phyloP scores from a whole-genome alignment of 2,329 filamentous ascomycete species.

The Fusarium luffae region DNA sequence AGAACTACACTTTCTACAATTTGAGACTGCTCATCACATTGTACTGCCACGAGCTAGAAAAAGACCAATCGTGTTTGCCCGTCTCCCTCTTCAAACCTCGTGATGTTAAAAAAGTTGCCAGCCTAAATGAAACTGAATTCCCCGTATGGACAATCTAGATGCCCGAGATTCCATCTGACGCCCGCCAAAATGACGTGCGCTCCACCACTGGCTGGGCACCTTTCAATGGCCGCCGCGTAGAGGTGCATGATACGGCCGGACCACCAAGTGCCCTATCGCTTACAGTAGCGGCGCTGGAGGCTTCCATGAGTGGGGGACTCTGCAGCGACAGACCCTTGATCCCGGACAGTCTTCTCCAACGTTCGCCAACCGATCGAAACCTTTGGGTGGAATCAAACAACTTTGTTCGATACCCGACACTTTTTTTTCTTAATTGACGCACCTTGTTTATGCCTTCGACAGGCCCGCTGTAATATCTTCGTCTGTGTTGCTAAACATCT shows the following conservation, averaged over 20 bases:
- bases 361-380: conserved; percentile 32
- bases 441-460: not conserved
- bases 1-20: not conserved
- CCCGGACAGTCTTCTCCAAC: conserved; percentile 37
- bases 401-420: conserved; percentile 5
- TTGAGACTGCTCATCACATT: conserved; percentile 10
- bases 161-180: not conserved
- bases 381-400: conserved; percentile 23
- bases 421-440: conserved; percentile 9
- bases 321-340: conserved; percentile 21
- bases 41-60: conserved; percentile 1
- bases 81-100: conserved; percentile 18
- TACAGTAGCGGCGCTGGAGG: conserved; percentile 20
- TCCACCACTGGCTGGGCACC: conserved; percentile 16
- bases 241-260: conserved; percentile 20
- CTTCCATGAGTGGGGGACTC: conserved; percentile 35
- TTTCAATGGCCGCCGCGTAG: conserved; percentile 13
- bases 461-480: conserved; percentile 16
- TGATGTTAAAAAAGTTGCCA: conserved; percentile 21
- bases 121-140: not conserved
- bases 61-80: conserved; percentile 20
- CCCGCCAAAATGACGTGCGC: conserved; percentile 41
- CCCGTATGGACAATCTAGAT: conserved; percentile 4
- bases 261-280: conserved; percentile 39
- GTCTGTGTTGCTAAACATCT: not conserved